Evolutionary conservation across 176 grass and related monocot genomes (phyloP).

Genomic region (Musa troglodytarum): DNA sequence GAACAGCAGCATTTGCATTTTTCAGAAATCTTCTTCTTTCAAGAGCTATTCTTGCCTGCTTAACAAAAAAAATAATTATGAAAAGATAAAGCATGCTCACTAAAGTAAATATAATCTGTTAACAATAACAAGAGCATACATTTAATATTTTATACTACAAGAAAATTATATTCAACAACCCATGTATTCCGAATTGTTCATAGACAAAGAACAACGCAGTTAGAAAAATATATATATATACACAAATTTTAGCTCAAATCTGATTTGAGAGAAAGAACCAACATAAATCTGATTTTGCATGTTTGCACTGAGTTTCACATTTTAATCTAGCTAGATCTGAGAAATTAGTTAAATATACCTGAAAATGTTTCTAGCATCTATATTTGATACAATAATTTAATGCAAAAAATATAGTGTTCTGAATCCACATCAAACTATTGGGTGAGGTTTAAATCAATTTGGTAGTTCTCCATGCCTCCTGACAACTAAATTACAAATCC

Average conservation of each 20-base stretch:
- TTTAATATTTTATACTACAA: background rate
- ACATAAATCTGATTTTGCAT: background rate
- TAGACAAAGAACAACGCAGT: background rate
- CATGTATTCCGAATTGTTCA: background rate
- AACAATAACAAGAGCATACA: background rate
- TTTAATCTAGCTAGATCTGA: too few relatives aligned
- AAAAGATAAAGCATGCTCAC: background rate
- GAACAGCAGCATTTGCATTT: conserved; percentile 88
- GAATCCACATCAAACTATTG: too few relatives aligned
- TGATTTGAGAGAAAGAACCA: background rate
- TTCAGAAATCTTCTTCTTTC: conserved; percentile 94
- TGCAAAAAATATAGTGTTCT: too few relatives aligned
- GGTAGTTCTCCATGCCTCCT: too few relatives aligned
- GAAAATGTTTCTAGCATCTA: too few relatives aligned
- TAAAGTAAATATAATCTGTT: background rate
- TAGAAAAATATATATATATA: background rate
- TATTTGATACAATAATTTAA: too few relatives aligned
- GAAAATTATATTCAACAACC: background rate
- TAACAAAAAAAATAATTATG: background rate
- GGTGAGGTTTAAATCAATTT: too few relatives aligned
- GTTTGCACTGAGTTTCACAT: too few relatives aligned
- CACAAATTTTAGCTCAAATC: background rate
- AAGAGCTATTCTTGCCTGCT: conserved; percentile 94
- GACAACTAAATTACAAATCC: too few relatives aligned
- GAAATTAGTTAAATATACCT: too few relatives aligned